Base-by-base conservation (phyloP, 768 basidiomycete genomes). In the Paxillus involutus region DNA sequence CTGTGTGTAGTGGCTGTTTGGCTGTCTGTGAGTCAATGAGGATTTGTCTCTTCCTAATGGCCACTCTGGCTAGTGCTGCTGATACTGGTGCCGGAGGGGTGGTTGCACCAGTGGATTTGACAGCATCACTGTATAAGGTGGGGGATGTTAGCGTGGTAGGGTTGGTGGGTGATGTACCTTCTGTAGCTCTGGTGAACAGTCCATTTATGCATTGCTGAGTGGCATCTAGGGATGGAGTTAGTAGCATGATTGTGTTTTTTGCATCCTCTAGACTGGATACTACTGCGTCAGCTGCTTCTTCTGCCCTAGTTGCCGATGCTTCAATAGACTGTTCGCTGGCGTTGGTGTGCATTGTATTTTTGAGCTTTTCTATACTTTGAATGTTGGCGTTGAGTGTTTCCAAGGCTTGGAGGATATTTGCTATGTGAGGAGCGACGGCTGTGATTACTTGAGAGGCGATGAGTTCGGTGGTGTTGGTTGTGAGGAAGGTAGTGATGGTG, bases 261-360 rank as follows among this genome's bases (percentile, higher is more conserved):
- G 37, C 11, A 4, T 49, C 47, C 12, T 24, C 9, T 0, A 51
- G 4, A 2, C 32, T 43, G 3, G 24, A 21, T 21, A 12, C 11
- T 0, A 33, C 19, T 0, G 32, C 9, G 4, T 51, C 32, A 2
- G 33, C 30, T 2, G 50, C 42, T 16, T 51, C 50, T 3, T 51
- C 50, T 1, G 35, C 35, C 6, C 32, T 9, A 0, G 16, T 41
- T 0, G 6, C 17, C 3, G 42, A 8, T 0, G 40, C 33, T 14
- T 6, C 26, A 2, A 12, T 1, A 2, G 2, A 16, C 1, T 8
- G 10, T 3, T 19, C n/a, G n/a, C 17, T 1, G 13, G 3, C n/a
- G 13, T 10, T 12, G 6, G 32, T 4, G 6, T 21, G 7, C 4
- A 4, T 12, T 10, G n/a, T 13, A 12, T 4, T 10, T 9, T 8